These are phyloP conservation scores for Salix koriyanagi DNA, from an alignment of 345 rosid species.

Conservation along the genomic window DNA sequence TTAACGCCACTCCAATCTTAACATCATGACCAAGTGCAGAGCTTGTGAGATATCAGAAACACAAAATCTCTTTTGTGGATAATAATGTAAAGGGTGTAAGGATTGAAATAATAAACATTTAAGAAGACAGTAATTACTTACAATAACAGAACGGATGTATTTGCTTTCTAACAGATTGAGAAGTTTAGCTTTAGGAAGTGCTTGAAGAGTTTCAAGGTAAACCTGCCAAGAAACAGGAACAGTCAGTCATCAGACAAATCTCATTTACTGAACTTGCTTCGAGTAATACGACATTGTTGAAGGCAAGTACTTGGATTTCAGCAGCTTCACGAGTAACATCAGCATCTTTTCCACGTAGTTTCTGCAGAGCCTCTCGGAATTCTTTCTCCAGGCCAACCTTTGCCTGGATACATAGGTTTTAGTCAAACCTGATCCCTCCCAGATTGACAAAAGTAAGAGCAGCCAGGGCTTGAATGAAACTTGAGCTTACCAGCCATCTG, in stretches of 20 bases:
- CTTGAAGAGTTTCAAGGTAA: constrained; percentile 45
- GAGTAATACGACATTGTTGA: background rate
- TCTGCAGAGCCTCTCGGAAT: constrained; percentile 55
- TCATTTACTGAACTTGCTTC: background rate
- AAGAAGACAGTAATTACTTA: constrained; percentile 30
- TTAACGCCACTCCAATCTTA: constrained; percentile 80
- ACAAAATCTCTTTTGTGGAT: background rate
- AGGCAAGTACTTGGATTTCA: constrained; percentile 53
- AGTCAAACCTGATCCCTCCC: background rate
- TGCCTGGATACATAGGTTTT: constrained; percentile 43
- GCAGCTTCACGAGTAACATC: constrained; percentile 65
- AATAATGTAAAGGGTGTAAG: background rate
- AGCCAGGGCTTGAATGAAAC: background rate
- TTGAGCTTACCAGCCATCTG: constrained; percentile 74
- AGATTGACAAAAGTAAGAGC: background rate
- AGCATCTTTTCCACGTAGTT: constrained; percentile 62
- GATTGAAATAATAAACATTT: background rate
- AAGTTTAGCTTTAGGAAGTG: constrained; percentile 61
- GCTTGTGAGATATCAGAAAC: background rate
- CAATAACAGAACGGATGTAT: constrained; percentile 59
- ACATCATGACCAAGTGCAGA: constrained; percentile 1
- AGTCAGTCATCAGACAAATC: background rate
- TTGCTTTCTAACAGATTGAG: constrained; percentile 57
- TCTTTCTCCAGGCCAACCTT: constrained; percentile 62
- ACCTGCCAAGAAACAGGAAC: constrained; percentile 29